Evolutionary conservation across 805 yeast species (phyloP), one percentile per base, ranked within the genome.

Genomic region (Starmerella roubikii): DNA sequence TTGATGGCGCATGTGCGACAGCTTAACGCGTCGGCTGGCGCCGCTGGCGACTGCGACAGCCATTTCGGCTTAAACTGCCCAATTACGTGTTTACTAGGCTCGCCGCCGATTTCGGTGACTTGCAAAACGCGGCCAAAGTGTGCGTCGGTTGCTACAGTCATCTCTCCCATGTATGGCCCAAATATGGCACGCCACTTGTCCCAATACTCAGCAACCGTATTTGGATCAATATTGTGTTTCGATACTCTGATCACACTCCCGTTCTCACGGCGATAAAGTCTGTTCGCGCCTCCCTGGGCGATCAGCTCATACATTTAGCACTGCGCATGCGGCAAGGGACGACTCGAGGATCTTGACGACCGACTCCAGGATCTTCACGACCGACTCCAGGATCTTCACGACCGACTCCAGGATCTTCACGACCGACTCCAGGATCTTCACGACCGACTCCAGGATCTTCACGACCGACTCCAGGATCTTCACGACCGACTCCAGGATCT

Each of bases 61-160:
- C 80, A 74, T 53, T 74, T 74, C 1, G 81, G 81, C 51, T 74
- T 74, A 47, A 74, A 60, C 46, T 74, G 77, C 12, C 70, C 51
- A 2, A 63, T 57, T 1, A 55, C 30, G 16, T 16, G 32, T 2
- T 29, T 48, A 5, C 56, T 52, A 30, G n/a, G 8, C 9, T 15
- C 37, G n/a, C n/a, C 22, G 7, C 50, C 50, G 28, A 43, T 31
- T 37, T 41, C 36, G 45, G 54, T 35, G 47, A 53, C 40, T 1
- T 21, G 32, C 15, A 48, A 23, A 12, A 18, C 43, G 4, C 18
- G 16, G 10, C 55, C 55, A 9, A 23, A 29, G 3, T 3, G 11
- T 1, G 41, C 35, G 32, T 48, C 48, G 13, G 29, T 31, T 3
- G 37, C 34, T 2, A 35, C 34, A 19, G 23, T n/a, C 40, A 48